phyloP scores from a whole-genome alignment of 1,139 yeast genomes.

The Suhomyces coccinellae region DNA sequence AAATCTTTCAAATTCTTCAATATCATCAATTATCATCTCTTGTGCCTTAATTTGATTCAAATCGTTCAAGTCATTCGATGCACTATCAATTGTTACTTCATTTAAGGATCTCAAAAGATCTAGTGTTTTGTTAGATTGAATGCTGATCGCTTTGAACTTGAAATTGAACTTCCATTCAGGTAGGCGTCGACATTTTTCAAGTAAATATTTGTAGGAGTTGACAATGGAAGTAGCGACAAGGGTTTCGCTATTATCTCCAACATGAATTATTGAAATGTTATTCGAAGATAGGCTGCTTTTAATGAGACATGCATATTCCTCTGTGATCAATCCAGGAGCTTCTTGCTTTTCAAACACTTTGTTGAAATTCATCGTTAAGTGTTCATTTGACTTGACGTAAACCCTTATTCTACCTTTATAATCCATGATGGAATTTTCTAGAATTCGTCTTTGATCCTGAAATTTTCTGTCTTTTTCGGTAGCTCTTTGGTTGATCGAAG shows the following conservation, averaged over 20 bases:
- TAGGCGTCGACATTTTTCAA: slow-evolving; percentile 6
- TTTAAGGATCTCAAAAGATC: slow-evolving; percentile 19
- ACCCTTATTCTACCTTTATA: slow-evolving; percentile 40
- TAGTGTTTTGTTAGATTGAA: slow-evolving; percentile 4
- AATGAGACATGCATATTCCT: slow-evolving; percentile 25
- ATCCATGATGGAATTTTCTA: slow-evolving; percentile 57
- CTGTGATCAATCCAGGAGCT: slow-evolving; percentile 15
- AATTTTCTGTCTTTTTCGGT: slow-evolving; percentile 22
- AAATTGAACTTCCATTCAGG: slow-evolving; percentile 14
- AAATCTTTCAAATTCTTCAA: slow-evolving; percentile 8
- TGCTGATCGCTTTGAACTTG: slow-evolving; percentile 14
- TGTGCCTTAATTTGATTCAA: slow-evolving; percentile 20
- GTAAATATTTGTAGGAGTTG: slow-evolving; percentile 15
- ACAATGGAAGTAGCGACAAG: slow-evolving; percentile 13
- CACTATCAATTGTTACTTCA: slow-evolving; percentile 6
- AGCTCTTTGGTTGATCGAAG: too few species aligned
- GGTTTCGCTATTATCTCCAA: slow-evolving; percentile 15
- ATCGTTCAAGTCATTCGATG: background rate
- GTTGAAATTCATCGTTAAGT: slow-evolving; percentile 15
- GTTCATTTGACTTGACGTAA: slow-evolving; percentile 16
- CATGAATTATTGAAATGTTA: slow-evolving; percentile 22
- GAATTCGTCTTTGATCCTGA: slow-evolving; percentile 34
- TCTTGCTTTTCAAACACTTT: slow-evolving; percentile 20
- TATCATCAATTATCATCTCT: slow-evolving; percentile 22
- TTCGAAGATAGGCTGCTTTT: slow-evolving; percentile 19